These are phyloP conservation scores for Agarophyton chilense DNA, from an alignment of 23 red algal genomes.

Conservation along the genomic window DNA sequence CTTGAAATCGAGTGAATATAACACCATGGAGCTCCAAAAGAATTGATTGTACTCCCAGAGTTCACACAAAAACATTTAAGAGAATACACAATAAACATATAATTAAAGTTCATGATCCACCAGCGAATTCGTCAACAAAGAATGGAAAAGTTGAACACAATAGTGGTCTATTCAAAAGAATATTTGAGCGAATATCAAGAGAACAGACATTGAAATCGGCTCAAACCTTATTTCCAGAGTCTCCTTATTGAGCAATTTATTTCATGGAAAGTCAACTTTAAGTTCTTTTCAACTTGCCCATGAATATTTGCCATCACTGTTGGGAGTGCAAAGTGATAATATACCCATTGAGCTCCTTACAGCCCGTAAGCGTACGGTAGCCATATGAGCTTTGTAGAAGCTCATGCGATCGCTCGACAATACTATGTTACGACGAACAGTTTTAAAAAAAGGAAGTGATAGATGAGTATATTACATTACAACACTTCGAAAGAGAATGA, in stretches of 20 bases:
- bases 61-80: neutral
- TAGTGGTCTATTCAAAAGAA: slow-evolving; percentile 15
- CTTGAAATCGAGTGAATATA: slow-evolving; percentile 10
- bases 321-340: neutral
- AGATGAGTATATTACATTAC: slow-evolving; percentile 35
- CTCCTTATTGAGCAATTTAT: slow-evolving; percentile 25
- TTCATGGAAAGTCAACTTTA: slow-evolving; percentile 1
- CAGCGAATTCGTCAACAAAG: slow-evolving; percentile 1
- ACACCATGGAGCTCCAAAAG: slow-evolving; percentile 5
- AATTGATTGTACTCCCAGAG: neutral
- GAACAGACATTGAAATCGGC: slow-evolving; percentile 1
- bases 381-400: neutral
- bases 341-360: neutral
- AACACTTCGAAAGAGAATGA: slow-evolving; percentile 33
- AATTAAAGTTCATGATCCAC: neutral
- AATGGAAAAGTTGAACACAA: slow-evolving; percentile 32
- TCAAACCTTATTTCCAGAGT: neutral
- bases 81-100: neutral
- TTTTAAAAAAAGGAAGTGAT: neutral
- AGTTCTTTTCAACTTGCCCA: slow-evolving; percentile 2
- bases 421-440: neutral
- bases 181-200: neutral
- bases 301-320: neutral
- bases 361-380: slow-evolving; percentile 7
- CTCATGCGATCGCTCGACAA: neutral